Evolutionary conservation across 2,329 filamentous ascomycete species (phyloP), one percentile per base, ranked within the genome.

Genomic region (Hypoxylon sp.): DNA sequence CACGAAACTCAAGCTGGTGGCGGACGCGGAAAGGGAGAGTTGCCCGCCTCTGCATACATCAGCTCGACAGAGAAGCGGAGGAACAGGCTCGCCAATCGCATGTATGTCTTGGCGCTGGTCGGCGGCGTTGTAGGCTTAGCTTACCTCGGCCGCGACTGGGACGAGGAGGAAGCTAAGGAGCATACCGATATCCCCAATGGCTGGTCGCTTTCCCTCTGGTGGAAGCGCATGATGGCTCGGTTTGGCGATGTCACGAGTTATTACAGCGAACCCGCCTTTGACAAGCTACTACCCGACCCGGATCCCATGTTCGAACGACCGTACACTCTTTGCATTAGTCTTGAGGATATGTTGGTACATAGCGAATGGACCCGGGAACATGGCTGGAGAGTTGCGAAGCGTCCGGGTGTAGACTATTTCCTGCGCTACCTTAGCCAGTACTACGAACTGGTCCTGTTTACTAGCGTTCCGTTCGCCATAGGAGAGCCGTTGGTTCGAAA

Each of bases 401-500:
- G 96, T 53, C 96, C 96, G 36, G 96, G 96, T 49, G 88, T 97
- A 68, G 96, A 99, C 82, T 99, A 99, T 83, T 99, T 99, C 83
- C 83, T 99, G 70, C 93, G 93, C 77, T 99, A 99, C 80, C 87
- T 99, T 52, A 95, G 93, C 81, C 94, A 98, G 80, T 98, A 99
- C 86, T 99, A 98, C 78, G 96, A 99, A 80, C 86, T 99, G 60
- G 96, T 98, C 57, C 89, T 99, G 71, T 99, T 98, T 83, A 99
- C 96, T 32, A 93, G 89, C 41, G 91, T 96, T 50, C 94, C 95
- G 0, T 93, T 90, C 76, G 90, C 89, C 76, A 91, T 93, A 78
- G 95, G 90, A 28, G 94, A 98, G 73, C 93, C 93, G 23, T 87
- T 99, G 56, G 89, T 98, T 72, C 90, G 93, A 76, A 99, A 99